Evolutionary conservation across 2,329 filamentous ascomycete species (phyloP).

Genomic region (Tolypocladium ophioglossoides): DNA sequence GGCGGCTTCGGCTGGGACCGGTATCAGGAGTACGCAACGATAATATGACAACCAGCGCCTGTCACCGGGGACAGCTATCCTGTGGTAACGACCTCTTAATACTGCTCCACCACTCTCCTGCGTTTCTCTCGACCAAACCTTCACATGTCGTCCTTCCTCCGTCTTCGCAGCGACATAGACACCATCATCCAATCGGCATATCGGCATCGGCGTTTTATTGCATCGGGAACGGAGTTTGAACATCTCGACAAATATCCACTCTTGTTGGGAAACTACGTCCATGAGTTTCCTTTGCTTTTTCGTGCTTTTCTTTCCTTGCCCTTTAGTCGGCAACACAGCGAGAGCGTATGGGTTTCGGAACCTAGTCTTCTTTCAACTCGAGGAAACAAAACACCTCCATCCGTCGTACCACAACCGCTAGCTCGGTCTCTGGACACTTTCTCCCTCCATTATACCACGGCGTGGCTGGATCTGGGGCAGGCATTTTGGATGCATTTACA

Average conservation of each 20-base stretch:
- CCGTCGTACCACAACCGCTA: slow-evolving; percentile 24
- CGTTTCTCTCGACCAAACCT: background rate
- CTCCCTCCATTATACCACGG: slow-evolving; percentile 25
- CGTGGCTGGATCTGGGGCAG: slow-evolving; percentile 45
- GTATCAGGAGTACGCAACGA: slow-evolving; percentile 75
- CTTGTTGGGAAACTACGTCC: slow-evolving; percentile 11
- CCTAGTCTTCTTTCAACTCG: slow-evolving; percentile 20
- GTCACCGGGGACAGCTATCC: slow-evolving; percentile 35
- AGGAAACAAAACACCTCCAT: background rate
- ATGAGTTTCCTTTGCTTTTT: slow-evolving; percentile 16
- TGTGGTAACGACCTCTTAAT: slow-evolving; percentile 36
- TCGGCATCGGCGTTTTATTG: slow-evolving; percentile 28
- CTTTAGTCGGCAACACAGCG: slow-evolving; percentile 34
- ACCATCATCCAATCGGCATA: slow-evolving; percentile 19
- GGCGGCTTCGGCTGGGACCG: slow-evolving; percentile 71
- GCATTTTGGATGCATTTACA: slow-evolving; percentile 43
- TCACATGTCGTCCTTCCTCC: slow-evolving; percentile 5
- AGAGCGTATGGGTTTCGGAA: slow-evolving; percentile 14
- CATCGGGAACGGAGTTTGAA: slow-evolving; percentile 32
- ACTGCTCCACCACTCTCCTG: slow-evolving; percentile 13
- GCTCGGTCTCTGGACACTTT: slow-evolving; percentile 25
- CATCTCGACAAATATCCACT: slow-evolving; percentile 26
- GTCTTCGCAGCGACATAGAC: slow-evolving; percentile 27
- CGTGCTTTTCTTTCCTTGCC: slow-evolving; percentile 25
- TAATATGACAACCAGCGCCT: slow-evolving; percentile 65